These are phyloP conservation scores for Pontederia crassipes DNA, from an alignment of 176 grass and related monocot genomes.

Conservation along the genomic window DNA sequence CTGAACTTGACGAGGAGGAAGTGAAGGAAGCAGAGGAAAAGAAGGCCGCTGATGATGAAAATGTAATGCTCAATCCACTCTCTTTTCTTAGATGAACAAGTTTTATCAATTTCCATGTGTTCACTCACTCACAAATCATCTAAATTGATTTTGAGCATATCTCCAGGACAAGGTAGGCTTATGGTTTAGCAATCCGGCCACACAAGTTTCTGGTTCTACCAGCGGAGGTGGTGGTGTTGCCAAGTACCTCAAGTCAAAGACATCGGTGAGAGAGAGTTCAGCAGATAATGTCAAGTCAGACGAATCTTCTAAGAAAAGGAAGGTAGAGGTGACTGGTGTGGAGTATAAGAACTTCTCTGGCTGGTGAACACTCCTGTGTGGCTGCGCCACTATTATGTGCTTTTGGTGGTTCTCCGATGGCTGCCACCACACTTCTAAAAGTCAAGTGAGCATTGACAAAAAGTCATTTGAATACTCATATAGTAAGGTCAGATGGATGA, in stretches of 20 bases:
- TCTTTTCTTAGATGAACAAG: slow-evolving; percentile 4
- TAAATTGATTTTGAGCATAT: not conserved
- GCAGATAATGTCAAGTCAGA: slow-evolving; percentile 14
- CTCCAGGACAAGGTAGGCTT: slow-evolving; percentile 84
- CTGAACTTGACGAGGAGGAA: slow-evolving; percentile 84
- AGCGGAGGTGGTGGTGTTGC: slow-evolving; percentile 59
- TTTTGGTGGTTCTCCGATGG: no score
- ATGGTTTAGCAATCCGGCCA: slow-evolving; percentile 83
- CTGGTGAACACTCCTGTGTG: slow-evolving; percentile 35
- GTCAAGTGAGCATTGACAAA: no score
- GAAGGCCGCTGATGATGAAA: slow-evolving; percentile 47
- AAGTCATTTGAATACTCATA: no score
- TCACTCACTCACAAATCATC: not conserved
- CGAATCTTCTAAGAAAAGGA: slow-evolving; percentile 80
- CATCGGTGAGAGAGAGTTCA: slow-evolving; percentile 27
- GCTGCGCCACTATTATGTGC: no score
- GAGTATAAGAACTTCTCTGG: slow-evolving; percentile 83
- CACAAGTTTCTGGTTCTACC: slow-evolving; percentile 41
- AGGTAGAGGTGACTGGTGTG: slow-evolving; percentile 39
- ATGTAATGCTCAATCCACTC: slow-evolving; percentile 40
- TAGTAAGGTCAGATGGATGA: no score
- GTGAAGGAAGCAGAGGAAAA: slow-evolving; percentile 62
- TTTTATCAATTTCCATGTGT: slow-evolving; percentile 13
- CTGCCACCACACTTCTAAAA: no score
- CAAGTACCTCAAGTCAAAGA: slow-evolving; percentile 71